Base-by-base conservation (phyloP, 1,284 basidiomycete species). In the Ceratobasidium sp. region DNA sequence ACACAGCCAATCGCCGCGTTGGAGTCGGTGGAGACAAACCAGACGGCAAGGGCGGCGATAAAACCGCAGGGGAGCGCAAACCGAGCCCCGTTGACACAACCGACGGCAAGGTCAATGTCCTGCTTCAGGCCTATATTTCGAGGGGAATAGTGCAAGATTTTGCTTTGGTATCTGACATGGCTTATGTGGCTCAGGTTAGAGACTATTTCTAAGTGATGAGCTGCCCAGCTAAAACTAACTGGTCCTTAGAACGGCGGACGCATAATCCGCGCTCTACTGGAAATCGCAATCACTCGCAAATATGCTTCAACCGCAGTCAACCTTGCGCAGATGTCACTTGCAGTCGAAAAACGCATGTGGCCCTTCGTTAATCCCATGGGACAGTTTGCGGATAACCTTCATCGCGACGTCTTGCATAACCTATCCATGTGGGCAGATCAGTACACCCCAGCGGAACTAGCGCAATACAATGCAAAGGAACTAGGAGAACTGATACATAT, bases 81-180 rank as follows among this genome's bases (percentile, higher is more conserved):
- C 74, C 74, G 2, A 76, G 74, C 26, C 74, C 74, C 13, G 64
- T 76, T 56, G 91, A 94, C 78, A 94, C 92, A n/a, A 90, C 88
- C 76, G 89, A 92, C 50, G 95, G 94, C 71, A 99, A 99, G 87
- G 96, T 98, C 85, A 99, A 98, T 84, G 95, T 99, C 78, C 88
- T 99, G 46, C 88, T 99, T 38, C 98, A 99, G 85, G 94, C 92
- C 3, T 94, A 92, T 84, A 96, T 99, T 79, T 98, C 96, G 33
- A 87, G 90, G 71, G 89, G 91, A 28, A 88, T 88, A 61, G 88
- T 99, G 33, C 94, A 98, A 79, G 98, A 99, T 85, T 99, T 99
- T 84, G 98, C 98, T 10, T 88, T 99, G 70, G 94, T 99, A 1
- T 99, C 97, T 0, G 98, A 99, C 84, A 93, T 92, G 81, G 96